Percentiles rank a stretch among this genome's conserved stretches.
Conservation (phyloP, 2,329 filamentous ascomycete species). For the Trichoderma atroviride region DNA sequence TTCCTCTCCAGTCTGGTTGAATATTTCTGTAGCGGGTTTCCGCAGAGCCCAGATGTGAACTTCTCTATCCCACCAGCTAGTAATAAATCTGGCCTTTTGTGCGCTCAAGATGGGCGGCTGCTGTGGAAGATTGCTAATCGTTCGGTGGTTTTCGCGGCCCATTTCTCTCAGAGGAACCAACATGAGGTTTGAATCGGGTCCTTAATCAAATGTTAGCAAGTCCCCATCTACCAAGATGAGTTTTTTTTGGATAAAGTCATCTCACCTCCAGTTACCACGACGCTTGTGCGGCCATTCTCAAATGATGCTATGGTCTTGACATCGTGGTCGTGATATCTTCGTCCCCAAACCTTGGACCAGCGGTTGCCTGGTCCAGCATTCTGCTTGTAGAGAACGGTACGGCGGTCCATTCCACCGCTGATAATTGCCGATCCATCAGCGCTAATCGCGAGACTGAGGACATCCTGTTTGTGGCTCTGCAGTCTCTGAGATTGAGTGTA, state of each 20-base stretch:
- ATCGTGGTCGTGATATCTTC: constrained; percentile 88
- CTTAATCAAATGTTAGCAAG: constrained; percentile 45
- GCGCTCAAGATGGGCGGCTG: constrained; percentile 73
- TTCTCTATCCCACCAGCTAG: constrained; percentile 92
- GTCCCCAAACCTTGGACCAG: constrained; percentile 86
- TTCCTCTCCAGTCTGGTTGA: constrained; percentile 43
- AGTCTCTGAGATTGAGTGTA: constrained; percentile 87
- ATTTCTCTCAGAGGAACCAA: constrained; percentile 73
- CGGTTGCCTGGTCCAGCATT: constrained; percentile 60
- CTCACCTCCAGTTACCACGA: constrained; percentile 88
- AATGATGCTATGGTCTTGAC: constrained; percentile 93
- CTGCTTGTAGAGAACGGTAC: constrained; percentile 80
- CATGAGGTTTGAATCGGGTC: constrained; percentile 81
- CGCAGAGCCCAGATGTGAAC: constrained; percentile 76
- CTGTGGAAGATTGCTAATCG: constrained; percentile 83
- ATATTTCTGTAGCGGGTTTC: constrained; percentile 50
- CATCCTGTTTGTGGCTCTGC: constrained; percentile 84
- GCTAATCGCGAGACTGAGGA: constrained; percentile 83
- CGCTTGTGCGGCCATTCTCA: constrained; percentile 79
- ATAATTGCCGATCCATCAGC: constrained; percentile 79
- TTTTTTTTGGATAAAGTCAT: constrained; percentile 1
- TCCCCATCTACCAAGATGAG: not conserved
- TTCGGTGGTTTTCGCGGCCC: constrained; percentile 81
- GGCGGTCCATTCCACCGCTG: constrained; percentile 88
- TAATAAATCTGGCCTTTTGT: constrained; percentile 70